Evolutionary conservation across 331 rosid species (phyloP).

Genomic region (Cydonia oblonga): DNA sequence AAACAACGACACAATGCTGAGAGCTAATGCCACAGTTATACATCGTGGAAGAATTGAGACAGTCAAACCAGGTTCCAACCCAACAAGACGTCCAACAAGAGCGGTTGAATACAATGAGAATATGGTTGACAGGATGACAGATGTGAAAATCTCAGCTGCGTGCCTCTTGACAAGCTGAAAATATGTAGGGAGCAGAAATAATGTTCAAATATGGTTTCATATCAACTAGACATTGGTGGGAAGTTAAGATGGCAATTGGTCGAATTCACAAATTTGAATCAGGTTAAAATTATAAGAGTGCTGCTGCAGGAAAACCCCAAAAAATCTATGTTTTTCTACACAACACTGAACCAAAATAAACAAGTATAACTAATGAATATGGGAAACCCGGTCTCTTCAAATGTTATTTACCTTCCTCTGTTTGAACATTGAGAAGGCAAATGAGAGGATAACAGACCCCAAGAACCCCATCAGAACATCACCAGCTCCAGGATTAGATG

Average conservation of each 20-base stretch:
- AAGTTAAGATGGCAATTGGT: background rate
- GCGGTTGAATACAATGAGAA: conserved; percentile 76
- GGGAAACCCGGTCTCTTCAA: background rate
- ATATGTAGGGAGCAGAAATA: background rate
- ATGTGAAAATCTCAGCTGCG: conserved; percentile 90
- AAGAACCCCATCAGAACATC: conserved; percentile 90
- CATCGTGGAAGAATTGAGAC: conserved; percentile 83
- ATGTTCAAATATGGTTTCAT: background rate
- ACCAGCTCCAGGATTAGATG: conserved; percentile 91
- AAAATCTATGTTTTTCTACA: background rate
- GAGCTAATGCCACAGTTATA: conserved; percentile 86
- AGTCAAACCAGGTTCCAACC: conserved; percentile 75
- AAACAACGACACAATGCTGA: conserved; percentile 81
- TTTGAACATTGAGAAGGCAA: conserved; percentile 94
- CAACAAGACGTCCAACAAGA: conserved; percentile 70
- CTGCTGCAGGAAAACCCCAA: background rate
- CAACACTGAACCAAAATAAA: background rate
- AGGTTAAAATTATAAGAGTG: background rate
- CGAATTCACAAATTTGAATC: background rate
- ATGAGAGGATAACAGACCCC: conserved; percentile 93
- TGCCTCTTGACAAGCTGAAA: conserved; percentile 90
- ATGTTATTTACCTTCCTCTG: conserved; percentile 68
- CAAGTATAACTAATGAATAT: conserved; percentile 1
- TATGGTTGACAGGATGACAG: conserved; percentile 62
- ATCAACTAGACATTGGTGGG: background rate